These are phyloP conservation scores for Golubevia sp. DNA, from an alignment of 1,284 basidiomycete species.

Conservation along the genomic window DNA sequence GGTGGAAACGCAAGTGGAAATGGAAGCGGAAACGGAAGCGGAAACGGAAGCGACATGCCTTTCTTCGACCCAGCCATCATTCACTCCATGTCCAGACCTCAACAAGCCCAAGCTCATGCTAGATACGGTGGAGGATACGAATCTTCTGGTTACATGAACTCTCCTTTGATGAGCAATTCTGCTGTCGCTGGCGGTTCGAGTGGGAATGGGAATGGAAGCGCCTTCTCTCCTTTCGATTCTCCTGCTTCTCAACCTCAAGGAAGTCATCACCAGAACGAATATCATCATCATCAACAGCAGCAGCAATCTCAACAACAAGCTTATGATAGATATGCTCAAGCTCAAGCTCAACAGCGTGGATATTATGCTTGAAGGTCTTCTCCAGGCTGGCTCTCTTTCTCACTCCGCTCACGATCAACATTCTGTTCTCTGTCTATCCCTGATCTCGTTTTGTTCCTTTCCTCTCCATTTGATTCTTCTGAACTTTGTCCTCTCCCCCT, in stretches of 20 bases:
- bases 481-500: too few species aligned
- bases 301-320: constrained; percentile 19
- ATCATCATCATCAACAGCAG: constrained; percentile 25
- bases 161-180: not conserved
- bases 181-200: constrained; percentile 4
- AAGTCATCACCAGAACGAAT: not conserved
- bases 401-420: too few species aligned
- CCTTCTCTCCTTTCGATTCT: constrained; percentile 6
- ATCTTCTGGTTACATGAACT: not conserved
- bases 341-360: not conserved
- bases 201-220: constrained; percentile 4
- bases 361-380: too few species aligned
- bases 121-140: constrained; percentile 12
- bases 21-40: constrained; percentile 8
- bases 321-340: constrained; percentile 10
- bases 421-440: too few species aligned
- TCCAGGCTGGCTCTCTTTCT: too few species aligned
- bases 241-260: not conserved
- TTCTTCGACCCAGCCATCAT: constrained; percentile 48
- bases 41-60: constrained; percentile 17
- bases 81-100: constrained; percentile 33
- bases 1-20: constrained; percentile 3
- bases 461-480: too few species aligned
- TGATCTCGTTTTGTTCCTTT: too few species aligned
- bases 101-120: constrained; percentile 27